Evolutionary conservation across 2,329 filamentous ascomycete species (phyloP).

Genomic region (Bipolaris cookei): DNA sequence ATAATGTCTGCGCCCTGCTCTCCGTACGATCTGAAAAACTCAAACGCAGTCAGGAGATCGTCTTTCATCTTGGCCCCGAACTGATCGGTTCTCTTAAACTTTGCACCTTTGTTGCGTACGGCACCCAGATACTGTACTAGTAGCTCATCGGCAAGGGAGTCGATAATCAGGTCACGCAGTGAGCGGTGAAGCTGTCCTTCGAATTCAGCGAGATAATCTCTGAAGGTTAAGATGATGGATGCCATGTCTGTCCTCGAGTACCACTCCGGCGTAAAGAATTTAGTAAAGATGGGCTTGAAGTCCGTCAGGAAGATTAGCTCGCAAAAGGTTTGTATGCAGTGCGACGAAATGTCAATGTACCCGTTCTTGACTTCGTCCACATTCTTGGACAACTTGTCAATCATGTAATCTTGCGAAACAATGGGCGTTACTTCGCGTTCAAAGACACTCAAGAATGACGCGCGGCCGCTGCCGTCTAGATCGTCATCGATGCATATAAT

Average conservation of each 20-base stretch:
- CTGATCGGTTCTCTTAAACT: conserved; percentile 84
- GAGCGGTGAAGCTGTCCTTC: conserved; percentile 81
- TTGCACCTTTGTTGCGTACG: conserved; percentile 87
- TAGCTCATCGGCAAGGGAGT: conserved; percentile 91
- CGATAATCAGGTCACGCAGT: conserved; percentile 87
- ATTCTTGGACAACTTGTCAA: conserved; percentile 73
- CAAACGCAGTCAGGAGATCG: conserved; percentile 88
- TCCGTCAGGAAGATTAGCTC: conserved; percentile 88
- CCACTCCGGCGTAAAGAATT: conserved; percentile 92
- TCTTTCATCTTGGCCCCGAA: conserved; percentile 94
- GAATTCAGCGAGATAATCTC: conserved; percentile 93
- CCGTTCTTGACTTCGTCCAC: conserved; percentile 80
- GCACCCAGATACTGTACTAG: conserved; percentile 82
- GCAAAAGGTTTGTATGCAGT: conserved; percentile 88
- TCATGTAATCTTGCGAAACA: conserved; percentile 75
- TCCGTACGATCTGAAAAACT: conserved; percentile 73
- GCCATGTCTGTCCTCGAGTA: conserved; percentile 87
- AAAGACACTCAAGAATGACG: conserved; percentile 87
- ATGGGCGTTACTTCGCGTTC: conserved; percentile 80
- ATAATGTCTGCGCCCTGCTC: conserved; percentile 70
- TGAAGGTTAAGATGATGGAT: conserved; percentile 91
- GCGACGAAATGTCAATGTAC: conserved; percentile 93
- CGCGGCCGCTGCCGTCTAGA: conserved; percentile 63
- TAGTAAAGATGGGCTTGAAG: conserved; percentile 80
- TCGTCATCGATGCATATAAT: conserved; percentile 95